Percentiles rank a stretch among this genome's conserved stretches.
phyloP scores from a whole-genome alignment of 2,329 filamentous ascomycete genomes.

The Pyrenochaeta sp. region DNA sequence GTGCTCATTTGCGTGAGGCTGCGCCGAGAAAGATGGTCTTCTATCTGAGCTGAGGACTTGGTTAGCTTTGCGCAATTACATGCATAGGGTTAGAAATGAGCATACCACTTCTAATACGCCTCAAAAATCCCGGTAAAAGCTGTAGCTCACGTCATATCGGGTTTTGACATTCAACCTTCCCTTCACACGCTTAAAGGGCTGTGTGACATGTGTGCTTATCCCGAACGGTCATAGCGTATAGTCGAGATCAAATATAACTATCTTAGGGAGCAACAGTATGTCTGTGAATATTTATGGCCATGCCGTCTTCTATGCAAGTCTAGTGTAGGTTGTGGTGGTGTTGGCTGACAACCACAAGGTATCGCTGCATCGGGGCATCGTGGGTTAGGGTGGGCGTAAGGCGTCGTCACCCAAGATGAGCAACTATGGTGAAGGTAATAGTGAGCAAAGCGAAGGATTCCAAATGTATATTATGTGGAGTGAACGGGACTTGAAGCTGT shows the following conservation, averaged over 20 bases:
- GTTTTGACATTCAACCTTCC: conserved; percentile 61
- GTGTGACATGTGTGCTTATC: conserved; percentile 90
- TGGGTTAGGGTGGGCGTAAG: no score
- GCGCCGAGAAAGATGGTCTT: conserved; percentile 70
- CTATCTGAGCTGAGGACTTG: conserved; percentile 45
- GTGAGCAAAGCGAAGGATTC: no score
- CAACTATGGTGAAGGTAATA: no score
- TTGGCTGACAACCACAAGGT: conserved; percentile 27
- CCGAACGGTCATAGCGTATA: conserved; percentile 99
- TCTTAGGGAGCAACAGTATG: conserved; percentile 76
- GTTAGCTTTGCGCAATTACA: not conserved
- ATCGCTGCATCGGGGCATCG: conserved; percentile 43
- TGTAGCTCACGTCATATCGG: conserved; percentile 55
- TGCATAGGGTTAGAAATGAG: not conserved
- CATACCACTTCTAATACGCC: conserved; percentile 50
- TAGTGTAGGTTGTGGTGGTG: conserved; percentile 38
- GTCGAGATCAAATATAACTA: conserved; percentile 94
- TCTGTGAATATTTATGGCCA: conserved; percentile 68
- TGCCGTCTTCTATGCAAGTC: conserved; percentile 44
- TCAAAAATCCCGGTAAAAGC: conserved; percentile 58
- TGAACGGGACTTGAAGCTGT: no score
- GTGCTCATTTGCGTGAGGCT: conserved; percentile 82
- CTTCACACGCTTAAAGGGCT: conserved; percentile 68
- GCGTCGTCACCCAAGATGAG: no score
- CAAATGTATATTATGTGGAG: no score